Evolutionary conservation across 257 asterid species (phyloP).

Genomic region (Dorcoceras hygrometricum): DNA sequence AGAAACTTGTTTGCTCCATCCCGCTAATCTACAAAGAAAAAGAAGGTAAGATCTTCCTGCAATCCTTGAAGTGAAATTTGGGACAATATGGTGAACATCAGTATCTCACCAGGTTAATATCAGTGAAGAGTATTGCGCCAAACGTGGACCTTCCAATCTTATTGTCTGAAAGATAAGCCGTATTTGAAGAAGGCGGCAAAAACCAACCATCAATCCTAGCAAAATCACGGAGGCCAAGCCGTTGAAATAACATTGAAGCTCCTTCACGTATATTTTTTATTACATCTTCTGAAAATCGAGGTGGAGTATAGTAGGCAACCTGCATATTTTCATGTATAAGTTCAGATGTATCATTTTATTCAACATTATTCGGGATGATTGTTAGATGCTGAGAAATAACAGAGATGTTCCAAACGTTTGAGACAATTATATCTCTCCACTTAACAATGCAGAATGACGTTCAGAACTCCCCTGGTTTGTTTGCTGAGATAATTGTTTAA

Average conservation of each 20-base stretch:
- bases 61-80: conserved; percentile 19
- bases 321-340: conserved; percentile 28
- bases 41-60: conserved; percentile 17
- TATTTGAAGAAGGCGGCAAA: conserved; percentile 57
- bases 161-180: conserved; percentile 45
- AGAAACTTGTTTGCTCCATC: conserved; percentile 93
- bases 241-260: conserved; percentile 68
- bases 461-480: background rate
- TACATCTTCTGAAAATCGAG: conserved; percentile 71
- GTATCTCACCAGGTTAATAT: conserved; percentile 75
- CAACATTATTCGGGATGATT: background rate
- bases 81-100: conserved; percentile 14
- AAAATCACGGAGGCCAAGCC: conserved; percentile 81
- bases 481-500: background rate
- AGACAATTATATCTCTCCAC: background rate
- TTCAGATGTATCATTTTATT: conserved; percentile 11
- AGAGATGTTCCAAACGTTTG: background rate
- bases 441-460: background rate
- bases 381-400: background rate
- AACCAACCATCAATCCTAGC: conserved; percentile 95
- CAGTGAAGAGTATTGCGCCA: conserved; percentile 75
- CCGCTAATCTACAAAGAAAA: conserved; percentile 68
- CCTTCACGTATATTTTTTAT: conserved; percentile 71
- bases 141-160: conserved; percentile 59
- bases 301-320: conserved; percentile 92